A percentile compares a stretch with the other conserved stretches of the same genome.
These are phyloP conservation scores for Furcasterigmium furcatum DNA, from an alignment of 2,329 filamentous ascomycete species.

Conservation along the genomic window DNA sequence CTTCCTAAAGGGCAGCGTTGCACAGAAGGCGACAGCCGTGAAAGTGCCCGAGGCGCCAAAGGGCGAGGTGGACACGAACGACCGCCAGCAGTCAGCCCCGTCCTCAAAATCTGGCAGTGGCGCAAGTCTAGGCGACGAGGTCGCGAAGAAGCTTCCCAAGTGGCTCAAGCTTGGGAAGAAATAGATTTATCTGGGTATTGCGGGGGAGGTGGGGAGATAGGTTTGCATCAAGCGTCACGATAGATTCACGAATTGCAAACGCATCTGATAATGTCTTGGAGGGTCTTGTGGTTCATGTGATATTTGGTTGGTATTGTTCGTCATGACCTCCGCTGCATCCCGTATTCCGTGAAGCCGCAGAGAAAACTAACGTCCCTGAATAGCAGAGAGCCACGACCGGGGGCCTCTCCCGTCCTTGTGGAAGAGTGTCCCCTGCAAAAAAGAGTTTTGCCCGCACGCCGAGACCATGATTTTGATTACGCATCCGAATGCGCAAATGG, in stretches of 20 bases:
- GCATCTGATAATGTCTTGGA: too few relatives aligned
- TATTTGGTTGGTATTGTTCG: slow-evolving; percentile 5
- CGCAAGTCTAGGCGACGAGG: slow-evolving; percentile 29
- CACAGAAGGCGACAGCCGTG: slow-evolving; percentile 62
- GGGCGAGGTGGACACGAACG: slow-evolving; percentile 27
- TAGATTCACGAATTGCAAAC: not conserved
- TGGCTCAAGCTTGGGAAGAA: slow-evolving; percentile 76
- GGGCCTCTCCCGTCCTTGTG: not conserved
- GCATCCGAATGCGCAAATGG: not conserved
- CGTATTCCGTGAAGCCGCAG: slow-evolving; percentile 1
- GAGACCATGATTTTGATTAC: slow-evolving; percentile 2
- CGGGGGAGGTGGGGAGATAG: too few relatives aligned
- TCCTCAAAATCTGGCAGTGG: slow-evolving; percentile 36
- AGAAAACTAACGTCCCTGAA: not conserved
- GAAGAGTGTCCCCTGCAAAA: not conserved
- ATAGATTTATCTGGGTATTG: slow-evolving; percentile 29
- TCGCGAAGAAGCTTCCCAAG: slow-evolving; percentile 55
- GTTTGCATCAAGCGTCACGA: not conserved
- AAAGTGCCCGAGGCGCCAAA: slow-evolving; percentile 56
- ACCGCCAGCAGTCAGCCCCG: too few relatives aligned
- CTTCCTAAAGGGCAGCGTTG: slow-evolving; percentile 57
- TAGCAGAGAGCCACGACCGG: not conserved
- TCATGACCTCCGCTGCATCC: slow-evolving; percentile 2
- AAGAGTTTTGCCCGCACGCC: slow-evolving; percentile 2
- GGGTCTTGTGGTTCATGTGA: too few relatives aligned